phyloP scores from a whole-genome alignment of 2,329 filamentous ascomycete species.

The Blumeria graminis region DNA sequence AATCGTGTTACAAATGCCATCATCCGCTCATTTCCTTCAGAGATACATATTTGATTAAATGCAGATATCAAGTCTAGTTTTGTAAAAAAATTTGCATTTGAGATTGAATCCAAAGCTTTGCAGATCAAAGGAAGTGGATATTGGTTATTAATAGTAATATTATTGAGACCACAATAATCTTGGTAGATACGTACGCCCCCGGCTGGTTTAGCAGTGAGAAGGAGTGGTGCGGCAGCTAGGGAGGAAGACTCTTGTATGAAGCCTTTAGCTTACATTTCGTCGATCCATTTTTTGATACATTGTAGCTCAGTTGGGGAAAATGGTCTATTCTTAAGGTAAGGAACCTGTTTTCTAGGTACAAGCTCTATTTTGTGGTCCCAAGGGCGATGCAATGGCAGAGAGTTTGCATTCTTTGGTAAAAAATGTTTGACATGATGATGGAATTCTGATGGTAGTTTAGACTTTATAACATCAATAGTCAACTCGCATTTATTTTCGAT shows the following conservation, averaged over 20 bases:
- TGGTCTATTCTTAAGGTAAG: background rate
- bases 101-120: background rate
- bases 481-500: background rate
- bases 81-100: background rate
- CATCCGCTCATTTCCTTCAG: constrained; percentile 6
- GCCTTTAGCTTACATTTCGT: background rate
- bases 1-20: constrained; percentile 3
- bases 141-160: background rate
- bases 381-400: background rate
- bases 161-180: constrained; percentile 1
- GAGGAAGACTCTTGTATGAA: background rate
- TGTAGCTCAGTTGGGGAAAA: background rate
- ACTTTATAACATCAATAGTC: background rate
- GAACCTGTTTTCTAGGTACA: background rate
- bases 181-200: background rate
- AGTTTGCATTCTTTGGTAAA: background rate
- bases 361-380: background rate
- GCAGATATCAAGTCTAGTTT: constrained; percentile 3
- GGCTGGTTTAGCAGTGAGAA: background rate
- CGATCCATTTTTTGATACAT: background rate
- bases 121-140: background rate
- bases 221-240: background rate
- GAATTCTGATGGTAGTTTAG: background rate
- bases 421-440: background rate
- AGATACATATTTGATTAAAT: constrained; percentile 3